Evolutionary conservation across 2,329 filamentous ascomycete species (phyloP).

Genomic region (Teratosphaeria destructans): DNA sequence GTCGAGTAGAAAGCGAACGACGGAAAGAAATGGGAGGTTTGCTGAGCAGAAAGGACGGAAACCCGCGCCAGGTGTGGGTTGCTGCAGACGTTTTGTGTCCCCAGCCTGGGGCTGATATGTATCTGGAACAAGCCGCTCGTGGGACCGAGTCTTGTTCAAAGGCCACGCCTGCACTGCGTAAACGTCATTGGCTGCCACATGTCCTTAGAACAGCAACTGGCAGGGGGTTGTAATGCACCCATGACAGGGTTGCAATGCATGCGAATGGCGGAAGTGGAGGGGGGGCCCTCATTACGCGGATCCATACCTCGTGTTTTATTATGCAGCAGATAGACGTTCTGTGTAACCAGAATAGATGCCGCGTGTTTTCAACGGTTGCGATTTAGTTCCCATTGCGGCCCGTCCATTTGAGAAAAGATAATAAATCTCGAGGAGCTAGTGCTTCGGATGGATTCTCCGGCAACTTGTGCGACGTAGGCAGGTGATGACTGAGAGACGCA

Average conservation of each 20-base stretch:
- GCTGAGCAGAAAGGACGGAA: not conserved
- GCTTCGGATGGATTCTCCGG: not conserved
- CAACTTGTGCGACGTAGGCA: not conserved
- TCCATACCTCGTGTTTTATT: not conserved
- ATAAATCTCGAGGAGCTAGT: not conserved
- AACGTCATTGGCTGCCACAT: not conserved
- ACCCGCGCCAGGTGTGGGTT: not conserved
- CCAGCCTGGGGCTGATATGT: not conserved
- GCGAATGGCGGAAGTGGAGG: not conserved
- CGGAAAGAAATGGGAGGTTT: not conserved
- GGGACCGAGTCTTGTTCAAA: not conserved
- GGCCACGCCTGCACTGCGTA: not conserved
- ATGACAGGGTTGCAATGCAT: not conserved
- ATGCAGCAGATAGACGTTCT: not conserved
- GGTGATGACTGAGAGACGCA: not conserved
- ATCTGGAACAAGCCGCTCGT: not conserved
- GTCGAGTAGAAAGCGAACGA: not conserved
- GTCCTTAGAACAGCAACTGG: not conserved
- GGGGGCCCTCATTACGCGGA: not conserved
- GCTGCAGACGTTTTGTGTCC: not conserved
- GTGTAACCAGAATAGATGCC: not conserved
- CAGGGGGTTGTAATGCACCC: not conserved
- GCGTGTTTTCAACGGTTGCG: not conserved
- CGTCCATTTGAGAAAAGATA: not conserved
- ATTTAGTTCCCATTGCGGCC: not conserved